phyloP scores from a whole-genome alignment of 306 rosid species.

The Sphenostylis stenocarpa region DNA sequence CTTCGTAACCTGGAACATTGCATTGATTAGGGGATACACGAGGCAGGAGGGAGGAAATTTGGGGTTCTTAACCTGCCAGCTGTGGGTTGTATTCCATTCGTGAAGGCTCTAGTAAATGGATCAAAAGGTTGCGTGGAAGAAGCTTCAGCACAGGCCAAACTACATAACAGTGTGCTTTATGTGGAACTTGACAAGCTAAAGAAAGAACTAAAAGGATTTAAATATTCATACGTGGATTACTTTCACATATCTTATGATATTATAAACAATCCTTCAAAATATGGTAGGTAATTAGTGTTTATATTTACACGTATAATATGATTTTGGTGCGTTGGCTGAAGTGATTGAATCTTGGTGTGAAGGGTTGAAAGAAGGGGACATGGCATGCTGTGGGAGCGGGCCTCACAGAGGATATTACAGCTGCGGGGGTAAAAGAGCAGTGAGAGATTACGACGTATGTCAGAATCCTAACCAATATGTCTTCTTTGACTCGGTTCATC shows the following conservation, averaged over 20 bases:
- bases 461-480: conserved; percentile 42
- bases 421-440: conserved; percentile 59
- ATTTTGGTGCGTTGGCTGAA: not conserved
- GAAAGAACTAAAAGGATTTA: conserved; percentile 48
- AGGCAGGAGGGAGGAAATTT: conserved; percentile 57
- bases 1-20: not conserved
- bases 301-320: not conserved
- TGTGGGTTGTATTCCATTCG: conserved; percentile 37
- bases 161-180: conserved; percentile 43
- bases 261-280: conserved; percentile 47
- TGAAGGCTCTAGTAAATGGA: conserved; percentile 26
- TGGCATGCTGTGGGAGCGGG: conserved; percentile 67
- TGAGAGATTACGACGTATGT: conserved; percentile 48
- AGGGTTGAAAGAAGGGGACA: conserved; percentile 55
- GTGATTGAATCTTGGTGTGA: not conserved
- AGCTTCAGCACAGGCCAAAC: conserved; percentile 14
- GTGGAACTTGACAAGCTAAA: conserved; percentile 34
- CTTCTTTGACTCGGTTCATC: conserved; percentile 58
- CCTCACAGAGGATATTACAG: conserved; percentile 43
- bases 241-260: conserved; percentile 2
- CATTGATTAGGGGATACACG: conserved; percentile 37
- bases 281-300: conserved; percentile 44
- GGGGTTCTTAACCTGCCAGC: conserved; percentile 40
- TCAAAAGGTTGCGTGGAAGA: conserved; percentile 34
- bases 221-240: conserved; percentile 40